These are phyloP conservation scores for Neurospora sp. DNA, from an alignment of 495 filamentous ascomycete genomes.

Conservation along the genomic window DNA sequence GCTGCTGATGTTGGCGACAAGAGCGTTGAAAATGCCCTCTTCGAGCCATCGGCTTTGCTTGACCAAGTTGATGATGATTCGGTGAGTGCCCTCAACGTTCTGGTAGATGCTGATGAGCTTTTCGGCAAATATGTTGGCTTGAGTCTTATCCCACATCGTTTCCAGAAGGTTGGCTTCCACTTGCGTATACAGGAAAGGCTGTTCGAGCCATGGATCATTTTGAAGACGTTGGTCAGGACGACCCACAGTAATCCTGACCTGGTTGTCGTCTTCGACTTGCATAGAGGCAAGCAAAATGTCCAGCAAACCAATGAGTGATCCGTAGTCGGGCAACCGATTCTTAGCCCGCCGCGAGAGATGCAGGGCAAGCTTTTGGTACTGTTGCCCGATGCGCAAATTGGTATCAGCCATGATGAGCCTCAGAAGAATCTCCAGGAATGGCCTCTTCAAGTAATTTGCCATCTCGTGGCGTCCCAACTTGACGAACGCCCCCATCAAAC, in stretches of 20 bases:
- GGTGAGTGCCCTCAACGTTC: slow-evolving; percentile 30
- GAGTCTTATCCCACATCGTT: slow-evolving; percentile 26
- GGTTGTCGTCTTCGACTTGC: slow-evolving; percentile 16
- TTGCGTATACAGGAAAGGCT: slow-evolving; percentile 25
- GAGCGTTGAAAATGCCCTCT: slow-evolving; percentile 18
- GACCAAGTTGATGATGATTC: slow-evolving; percentile 35
- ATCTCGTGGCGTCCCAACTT: slow-evolving; percentile 45
- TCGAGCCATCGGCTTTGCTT: slow-evolving; percentile 26
- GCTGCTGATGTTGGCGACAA: slow-evolving; percentile 24
- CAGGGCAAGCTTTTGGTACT: slow-evolving; percentile 32
- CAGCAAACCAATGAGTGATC: slow-evolving; percentile 42
- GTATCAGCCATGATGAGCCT: slow-evolving; percentile 54
- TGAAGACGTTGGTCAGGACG: slow-evolving; percentile 15
- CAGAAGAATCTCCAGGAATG: slow-evolving; percentile 48
- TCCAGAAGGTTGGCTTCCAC: slow-evolving; percentile 35
- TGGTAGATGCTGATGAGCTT: slow-evolving; percentile 41
- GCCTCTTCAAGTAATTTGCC: slow-evolving; percentile 40
- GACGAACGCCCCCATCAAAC: slow-evolving; percentile 51
- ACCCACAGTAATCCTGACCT: neutral
- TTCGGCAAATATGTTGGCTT: slow-evolving; percentile 37
- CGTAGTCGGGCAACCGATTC: slow-evolving; percentile 41
- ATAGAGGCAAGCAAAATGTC: slow-evolving; percentile 39
- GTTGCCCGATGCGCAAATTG: slow-evolving; percentile 27
- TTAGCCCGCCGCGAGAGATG: slow-evolving; percentile 40
- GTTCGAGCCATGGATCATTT: slow-evolving; percentile 6